phyloP scores from a whole-genome alignment of 164 flowering plant species.

The Vitis riparia region DNA sequence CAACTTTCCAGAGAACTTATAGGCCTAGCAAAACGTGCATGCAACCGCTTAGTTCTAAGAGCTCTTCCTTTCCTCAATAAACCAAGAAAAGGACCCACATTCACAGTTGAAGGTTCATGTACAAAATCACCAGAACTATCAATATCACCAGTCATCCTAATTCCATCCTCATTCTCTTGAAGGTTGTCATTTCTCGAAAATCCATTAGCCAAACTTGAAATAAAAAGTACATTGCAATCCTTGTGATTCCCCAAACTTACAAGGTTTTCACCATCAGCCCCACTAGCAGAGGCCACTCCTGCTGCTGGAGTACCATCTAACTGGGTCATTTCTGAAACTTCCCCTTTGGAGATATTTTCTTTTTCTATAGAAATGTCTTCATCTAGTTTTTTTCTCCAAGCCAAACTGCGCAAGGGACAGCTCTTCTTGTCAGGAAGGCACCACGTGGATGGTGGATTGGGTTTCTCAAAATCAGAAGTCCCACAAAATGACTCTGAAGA shows the following conservation, averaged over 20 bases:
- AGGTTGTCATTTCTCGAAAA: constrained; percentile 5
- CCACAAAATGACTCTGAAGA: constrained; percentile 20
- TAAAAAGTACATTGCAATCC: constrained; percentile 21
- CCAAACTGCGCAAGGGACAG: constrained; percentile 24
- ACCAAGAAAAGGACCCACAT: constrained; percentile 19
- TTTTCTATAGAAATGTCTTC: constrained; percentile 20
- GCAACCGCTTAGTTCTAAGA: constrained; percentile 34
- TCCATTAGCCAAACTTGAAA: constrained; percentile 23
- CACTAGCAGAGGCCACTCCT: constrained; percentile 29
- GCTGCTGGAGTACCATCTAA: constrained; percentile 4
- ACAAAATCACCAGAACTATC: constrained; percentile 12
- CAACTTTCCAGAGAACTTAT: constrained; percentile 69
- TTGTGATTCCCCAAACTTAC: constrained; percentile 12
- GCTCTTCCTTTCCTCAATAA: constrained; percentile 24
- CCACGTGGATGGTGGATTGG: constrained; percentile 13
- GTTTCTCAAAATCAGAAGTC: constrained; percentile 20
- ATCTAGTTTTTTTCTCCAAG: constrained; percentile 10
- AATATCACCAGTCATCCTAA: constrained; percentile 11
- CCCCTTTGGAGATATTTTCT: constrained; percentile 5
- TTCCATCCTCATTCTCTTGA: constrained; percentile 11
- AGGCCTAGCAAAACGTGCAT: constrained; percentile 39
- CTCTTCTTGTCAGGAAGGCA: constrained; percentile 9
- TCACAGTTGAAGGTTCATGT: constrained; percentile 19
- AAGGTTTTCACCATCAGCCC: constrained; percentile 17
- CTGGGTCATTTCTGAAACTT: background rate